Evolutionary conservation across 2,329 filamentous ascomycete genomes (phyloP).

Genomic region (Neopestalotiopsis clavispora): DNA sequence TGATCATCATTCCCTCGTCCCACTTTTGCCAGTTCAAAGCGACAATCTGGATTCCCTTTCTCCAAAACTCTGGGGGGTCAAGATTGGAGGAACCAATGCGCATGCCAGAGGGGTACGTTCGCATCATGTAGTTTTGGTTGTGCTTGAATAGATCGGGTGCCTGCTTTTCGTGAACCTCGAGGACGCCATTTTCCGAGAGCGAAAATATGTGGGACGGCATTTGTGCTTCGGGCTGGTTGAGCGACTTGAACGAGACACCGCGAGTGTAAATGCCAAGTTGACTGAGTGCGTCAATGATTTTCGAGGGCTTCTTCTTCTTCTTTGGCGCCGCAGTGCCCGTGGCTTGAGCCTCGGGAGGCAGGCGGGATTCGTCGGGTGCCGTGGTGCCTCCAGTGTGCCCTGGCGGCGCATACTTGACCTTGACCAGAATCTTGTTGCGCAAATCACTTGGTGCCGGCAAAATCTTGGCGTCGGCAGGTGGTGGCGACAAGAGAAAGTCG

Average conservation of each 20-base stretch:
- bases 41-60: conserved; percentile 86
- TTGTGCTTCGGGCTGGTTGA: conserved; percentile 71
- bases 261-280: conserved; percentile 82
- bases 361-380: conserved; percentile 23
- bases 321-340: conserved; percentile 46
- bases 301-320: conserved; percentile 53
- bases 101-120: conserved; percentile 84
- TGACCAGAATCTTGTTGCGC: conserved; percentile 80
- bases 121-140: conserved; percentile 83
- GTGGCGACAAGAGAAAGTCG: conserved; percentile 68
- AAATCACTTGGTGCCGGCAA: conserved; percentile 75
- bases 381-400: conserved; percentile 19
- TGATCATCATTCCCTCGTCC: conserved; percentile 95
- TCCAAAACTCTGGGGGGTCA: conserved; percentile 85
- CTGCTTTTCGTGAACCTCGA: conserved; percentile 60
- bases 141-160: conserved; percentile 71
- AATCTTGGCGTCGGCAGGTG: conserved; percentile 47
- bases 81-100: conserved; percentile 86
- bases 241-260: conserved; percentile 80
- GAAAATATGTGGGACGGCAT: conserved; percentile 75
- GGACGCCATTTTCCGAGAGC: conserved; percentile 67
- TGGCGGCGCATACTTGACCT: conserved; percentile 72
- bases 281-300: conserved; percentile 76
- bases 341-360: conserved; percentile 37
- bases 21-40: conserved; percentile 93